phyloP scores from a whole-genome alignment of 805 yeast species.

The Candida maltosa region DNA sequence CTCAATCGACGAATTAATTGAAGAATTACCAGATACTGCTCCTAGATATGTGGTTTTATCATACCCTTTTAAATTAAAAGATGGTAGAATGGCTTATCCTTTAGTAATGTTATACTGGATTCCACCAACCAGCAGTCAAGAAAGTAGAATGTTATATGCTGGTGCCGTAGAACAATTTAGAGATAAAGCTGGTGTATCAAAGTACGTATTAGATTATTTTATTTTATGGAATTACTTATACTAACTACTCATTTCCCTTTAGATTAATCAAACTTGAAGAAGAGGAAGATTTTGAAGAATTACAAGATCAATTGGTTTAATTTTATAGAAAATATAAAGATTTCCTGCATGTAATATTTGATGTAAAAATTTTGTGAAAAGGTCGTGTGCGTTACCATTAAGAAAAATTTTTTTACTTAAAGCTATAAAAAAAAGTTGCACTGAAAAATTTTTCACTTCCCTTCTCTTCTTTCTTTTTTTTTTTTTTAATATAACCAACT shows the following conservation, averaged over 20 bases:
- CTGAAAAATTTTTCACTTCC: conserved; percentile 9
- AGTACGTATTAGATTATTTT: too few relatives aligned
- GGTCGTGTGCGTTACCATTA: conserved; percentile 6
- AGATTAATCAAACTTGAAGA: conserved; percentile 62
- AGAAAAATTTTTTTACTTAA: conserved; percentile 19
- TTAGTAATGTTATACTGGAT: conserved; percentile 81
- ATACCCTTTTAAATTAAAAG: conserved; percentile 65
- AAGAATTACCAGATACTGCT: conserved; percentile 75
- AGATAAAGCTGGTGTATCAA: conserved; percentile 73
- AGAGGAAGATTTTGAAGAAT: conserved; percentile 65
- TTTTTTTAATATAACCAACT: conserved; percentile 8
- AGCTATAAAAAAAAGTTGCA: conserved; percentile 5
- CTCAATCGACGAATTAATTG: conserved; percentile 60
- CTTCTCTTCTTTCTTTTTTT: conserved; percentile 6
- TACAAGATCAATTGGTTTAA: conserved; percentile 15
- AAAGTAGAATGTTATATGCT: conserved; percentile 83
- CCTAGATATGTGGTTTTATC: conserved; percentile 77
- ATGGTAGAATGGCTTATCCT: conserved; percentile 74
- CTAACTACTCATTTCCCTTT: conserved; percentile 17
- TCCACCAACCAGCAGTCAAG: conserved; percentile 83
- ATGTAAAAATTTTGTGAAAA: not conserved
- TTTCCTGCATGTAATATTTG: not conserved
- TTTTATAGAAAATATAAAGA: not conserved
- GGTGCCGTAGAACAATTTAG: conserved; percentile 83
- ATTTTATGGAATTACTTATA: not conserved